Evolutionary conservation across 1,139 yeast genomes (phyloP).

Genomic region (Taphrina confusa): DNA sequence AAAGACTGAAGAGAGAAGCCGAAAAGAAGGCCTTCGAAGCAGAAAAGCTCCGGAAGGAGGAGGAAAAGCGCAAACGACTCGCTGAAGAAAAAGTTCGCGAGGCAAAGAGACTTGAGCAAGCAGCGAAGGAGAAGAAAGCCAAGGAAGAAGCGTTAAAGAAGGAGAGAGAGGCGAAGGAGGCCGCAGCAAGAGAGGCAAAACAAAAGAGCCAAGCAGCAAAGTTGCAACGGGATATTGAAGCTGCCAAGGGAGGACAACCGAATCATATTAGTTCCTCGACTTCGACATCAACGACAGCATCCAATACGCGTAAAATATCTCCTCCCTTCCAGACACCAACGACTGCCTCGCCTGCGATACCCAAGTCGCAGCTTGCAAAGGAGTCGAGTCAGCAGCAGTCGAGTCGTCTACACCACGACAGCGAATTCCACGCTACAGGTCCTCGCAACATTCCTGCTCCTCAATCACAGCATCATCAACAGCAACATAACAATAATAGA

Average conservation of each 20-base stretch:
- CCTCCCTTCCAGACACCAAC: neutral
- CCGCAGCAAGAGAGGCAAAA: slow-evolving; percentile 47
- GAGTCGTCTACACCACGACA: neutral
- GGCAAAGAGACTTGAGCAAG: slow-evolving; percentile 49
- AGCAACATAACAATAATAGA: neutral
- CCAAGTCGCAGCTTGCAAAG: slow-evolving; percentile 9
- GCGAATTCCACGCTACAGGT: neutral
- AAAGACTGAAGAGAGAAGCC: slow-evolving; percentile 52
- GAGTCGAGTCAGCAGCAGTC: slow-evolving; percentile 4
- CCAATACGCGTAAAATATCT: neutral
- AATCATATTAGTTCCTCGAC: too few species aligned
- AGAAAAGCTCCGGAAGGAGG: slow-evolving; percentile 44
- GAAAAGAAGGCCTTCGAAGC: slow-evolving; percentile 48
- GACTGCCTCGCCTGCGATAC: slow-evolving; percentile 16
- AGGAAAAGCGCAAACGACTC: slow-evolving; percentile 54
- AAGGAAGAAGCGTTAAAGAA: slow-evolving; percentile 48
- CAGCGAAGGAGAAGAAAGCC: slow-evolving; percentile 49
- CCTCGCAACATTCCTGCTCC: slow-evolving; percentile 24
- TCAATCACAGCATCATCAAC: slow-evolving; percentile 9
- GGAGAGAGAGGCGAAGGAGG: slow-evolving; percentile 48
- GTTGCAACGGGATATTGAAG: slow-evolving; percentile 43
- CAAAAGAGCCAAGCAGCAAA: slow-evolving; percentile 47
- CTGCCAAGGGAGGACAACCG: slow-evolving; percentile 43
- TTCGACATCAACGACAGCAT: neutral
- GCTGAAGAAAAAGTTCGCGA: slow-evolving; percentile 53